Evolutionary conservation across 805 yeast species (phyloP).

Genomic region (Nakazawaea ernobii): DNA sequence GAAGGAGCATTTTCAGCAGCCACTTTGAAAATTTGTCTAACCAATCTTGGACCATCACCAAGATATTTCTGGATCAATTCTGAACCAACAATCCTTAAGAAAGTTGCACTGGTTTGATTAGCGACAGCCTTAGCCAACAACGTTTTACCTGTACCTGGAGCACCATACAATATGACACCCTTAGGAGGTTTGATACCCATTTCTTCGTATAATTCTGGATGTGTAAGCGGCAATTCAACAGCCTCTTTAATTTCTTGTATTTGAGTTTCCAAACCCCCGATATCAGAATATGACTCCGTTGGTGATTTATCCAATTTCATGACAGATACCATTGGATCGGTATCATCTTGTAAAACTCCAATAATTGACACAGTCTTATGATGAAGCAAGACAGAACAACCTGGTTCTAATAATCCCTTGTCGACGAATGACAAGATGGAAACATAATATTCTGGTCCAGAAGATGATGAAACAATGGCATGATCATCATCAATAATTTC

Average conservation of each 20-base stretch:
- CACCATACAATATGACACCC: slow-evolving; percentile 95
- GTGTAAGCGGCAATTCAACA: slow-evolving; percentile 91
- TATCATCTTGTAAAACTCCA: slow-evolving; percentile 97
- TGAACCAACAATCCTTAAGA: slow-evolving; percentile 92
- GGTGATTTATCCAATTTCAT: slow-evolving; percentile 99
- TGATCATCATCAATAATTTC: slow-evolving; percentile 98
- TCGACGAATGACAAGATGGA: slow-evolving; percentile 95
- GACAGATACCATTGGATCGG: slow-evolving; percentile 96
- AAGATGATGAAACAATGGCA: slow-evolving; percentile 92
- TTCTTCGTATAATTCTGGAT: slow-evolving; percentile 95
- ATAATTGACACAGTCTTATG: slow-evolving; percentile 94
- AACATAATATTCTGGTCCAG: slow-evolving; percentile 97
- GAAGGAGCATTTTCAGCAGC: slow-evolving; percentile 98
- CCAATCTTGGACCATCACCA: slow-evolving; percentile 96
- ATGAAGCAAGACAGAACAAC: slow-evolving; percentile 91
- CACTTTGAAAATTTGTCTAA: slow-evolving; percentile 90
- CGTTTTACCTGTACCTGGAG: slow-evolving; percentile 98
- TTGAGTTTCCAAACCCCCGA: slow-evolving; percentile 94
- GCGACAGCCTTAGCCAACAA: slow-evolving; percentile 96
- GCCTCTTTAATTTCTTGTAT: slow-evolving; percentile 98
- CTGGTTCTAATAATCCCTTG: slow-evolving; percentile 92
- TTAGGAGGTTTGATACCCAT: slow-evolving; percentile 99
- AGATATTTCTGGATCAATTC: slow-evolving; percentile 94
- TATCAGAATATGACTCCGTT: slow-evolving; percentile 92
- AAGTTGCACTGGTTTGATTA: slow-evolving; percentile 94